Evolutionary conservation across 1,284 basidiomycete species (phyloP).

Genomic region (Trichosporon faecale): DNA sequence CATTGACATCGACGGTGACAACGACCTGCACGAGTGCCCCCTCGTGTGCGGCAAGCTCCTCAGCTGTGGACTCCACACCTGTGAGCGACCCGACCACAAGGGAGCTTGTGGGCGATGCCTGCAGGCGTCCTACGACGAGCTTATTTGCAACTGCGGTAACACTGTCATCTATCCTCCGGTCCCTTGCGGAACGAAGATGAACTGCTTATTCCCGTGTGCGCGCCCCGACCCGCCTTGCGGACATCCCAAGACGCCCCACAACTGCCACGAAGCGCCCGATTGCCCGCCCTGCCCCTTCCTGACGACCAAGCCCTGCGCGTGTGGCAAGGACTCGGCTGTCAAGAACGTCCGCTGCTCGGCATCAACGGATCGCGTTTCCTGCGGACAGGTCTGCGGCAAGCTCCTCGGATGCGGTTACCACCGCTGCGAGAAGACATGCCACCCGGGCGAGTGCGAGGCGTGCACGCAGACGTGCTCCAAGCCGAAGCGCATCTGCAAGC

Average conservation of each 20-base stretch:
- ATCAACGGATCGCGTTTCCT: slow-evolving; percentile 66
- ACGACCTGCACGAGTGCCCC: slow-evolving; percentile 72
- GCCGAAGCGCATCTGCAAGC: slow-evolving; percentile 70
- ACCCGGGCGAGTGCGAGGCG: slow-evolving; percentile 69
- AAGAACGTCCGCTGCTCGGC: slow-evolving; percentile 66
- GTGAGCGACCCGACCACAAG: slow-evolving; percentile 74
- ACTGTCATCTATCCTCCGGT: slow-evolving; percentile 68
- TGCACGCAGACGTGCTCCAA: slow-evolving; percentile 78
- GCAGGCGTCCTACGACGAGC: slow-evolving; percentile 82
- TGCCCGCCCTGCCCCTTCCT: slow-evolving; percentile 85
- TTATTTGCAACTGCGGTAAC: slow-evolving; percentile 73
- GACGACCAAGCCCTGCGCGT: slow-evolving; percentile 73
- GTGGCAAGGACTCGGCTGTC: slow-evolving; percentile 68
- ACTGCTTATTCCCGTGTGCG: slow-evolving; percentile 73
- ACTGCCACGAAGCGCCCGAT: slow-evolving; percentile 66
- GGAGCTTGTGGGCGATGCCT: slow-evolving; percentile 76
- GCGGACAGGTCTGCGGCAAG: slow-evolving; percentile 74
- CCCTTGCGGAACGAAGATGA: slow-evolving; percentile 63
- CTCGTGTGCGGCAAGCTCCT: slow-evolving; percentile 70
- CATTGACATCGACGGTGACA: slow-evolving; percentile 24
- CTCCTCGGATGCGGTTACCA: slow-evolving; percentile 79
- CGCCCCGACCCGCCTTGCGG: slow-evolving; percentile 71
- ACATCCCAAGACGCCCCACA: slow-evolving; percentile 70
- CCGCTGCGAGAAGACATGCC: slow-evolving; percentile 73
- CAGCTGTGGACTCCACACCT: slow-evolving; percentile 68